A percentile compares a stretch with the other conserved stretches of the same genome.
phyloP scores from a whole-genome alignment of 1,284 basidiomycete genomes.

The Melampsora americana region DNA sequence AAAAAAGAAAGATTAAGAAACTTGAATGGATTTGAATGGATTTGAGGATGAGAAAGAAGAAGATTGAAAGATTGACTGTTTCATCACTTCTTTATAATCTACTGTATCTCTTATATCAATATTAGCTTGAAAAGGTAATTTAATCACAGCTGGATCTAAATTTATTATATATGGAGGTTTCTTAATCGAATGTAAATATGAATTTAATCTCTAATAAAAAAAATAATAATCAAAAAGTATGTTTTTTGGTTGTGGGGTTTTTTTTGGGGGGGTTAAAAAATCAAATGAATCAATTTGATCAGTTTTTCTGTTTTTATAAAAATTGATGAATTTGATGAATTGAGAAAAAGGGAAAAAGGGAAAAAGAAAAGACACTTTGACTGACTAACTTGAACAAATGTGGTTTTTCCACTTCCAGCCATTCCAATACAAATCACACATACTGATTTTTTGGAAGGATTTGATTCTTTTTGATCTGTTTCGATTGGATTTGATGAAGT shows the following conservation, averaged over 20 bases:
- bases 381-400: constrained; percentile 66
- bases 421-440: constrained; percentile 63
- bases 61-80: constrained; percentile 70
- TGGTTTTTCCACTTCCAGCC: constrained; percentile 94
- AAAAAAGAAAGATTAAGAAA: background rate
- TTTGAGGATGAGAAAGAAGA: background rate
- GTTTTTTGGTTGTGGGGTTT: background rate
- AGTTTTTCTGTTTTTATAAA: no score
- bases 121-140: constrained; percentile 87
- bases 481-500: no score
- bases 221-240: constrained; percentile 15
- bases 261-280: background rate
- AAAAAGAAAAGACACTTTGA: no score
- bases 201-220: constrained; percentile 68
- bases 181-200: constrained; percentile 66
- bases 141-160: constrained; percentile 90
- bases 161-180: constrained; percentile 91
- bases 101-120: constrained; percentile 98
- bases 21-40: no score
- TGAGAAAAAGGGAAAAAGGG: no score
- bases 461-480: no score
- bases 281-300: no score
- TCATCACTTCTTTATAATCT: constrained; percentile 97
- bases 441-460: background rate
- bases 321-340: no score